A percentile compares a stretch with the other conserved stretches of the same genome.
Evolutionary conservation across 1,284 basidiomycete species (phyloP).

Genomic region (Sporisorium exsertum): DNA sequence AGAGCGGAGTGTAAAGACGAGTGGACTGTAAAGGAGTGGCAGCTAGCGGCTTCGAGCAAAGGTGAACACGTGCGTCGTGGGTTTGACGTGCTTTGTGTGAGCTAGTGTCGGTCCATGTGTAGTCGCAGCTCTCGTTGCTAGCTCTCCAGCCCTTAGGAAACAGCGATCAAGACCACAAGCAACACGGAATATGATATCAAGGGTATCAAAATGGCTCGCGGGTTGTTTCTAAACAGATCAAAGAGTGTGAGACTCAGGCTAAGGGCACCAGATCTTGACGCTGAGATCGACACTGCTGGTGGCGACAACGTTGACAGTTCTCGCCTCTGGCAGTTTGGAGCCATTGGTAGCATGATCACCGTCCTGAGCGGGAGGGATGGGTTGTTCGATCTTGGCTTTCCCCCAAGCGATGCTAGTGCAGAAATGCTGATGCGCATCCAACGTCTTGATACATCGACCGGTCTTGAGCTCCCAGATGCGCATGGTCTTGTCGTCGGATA

Average conservation of each 20-base stretch:
- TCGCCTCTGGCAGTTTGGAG: constrained; percentile 22
- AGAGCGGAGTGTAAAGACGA: too few relatives aligned
- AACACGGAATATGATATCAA: constrained; percentile 10
- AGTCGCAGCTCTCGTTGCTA: too few relatives aligned
- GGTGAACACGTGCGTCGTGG: too few relatives aligned
- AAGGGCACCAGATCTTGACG: constrained; percentile 66
- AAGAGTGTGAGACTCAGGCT: not conserved
- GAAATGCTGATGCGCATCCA: constrained; percentile 88
- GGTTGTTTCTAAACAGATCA: not conserved
- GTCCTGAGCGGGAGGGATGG: constrained; percentile 48
- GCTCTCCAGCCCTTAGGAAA: too few relatives aligned
- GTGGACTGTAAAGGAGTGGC: not conserved
- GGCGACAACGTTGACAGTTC: constrained; percentile 66
- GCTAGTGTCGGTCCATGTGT: too few relatives aligned
- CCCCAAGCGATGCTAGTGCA: constrained; percentile 72
- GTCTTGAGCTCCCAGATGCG: constrained; percentile 87
- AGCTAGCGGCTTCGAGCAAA: too few relatives aligned
- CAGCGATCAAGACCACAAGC: not conserved
- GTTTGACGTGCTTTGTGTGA: too few relatives aligned
- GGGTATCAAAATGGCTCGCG: constrained; percentile 17
- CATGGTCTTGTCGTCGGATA: constrained; percentile 90
- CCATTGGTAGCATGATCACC: constrained; percentile 22
- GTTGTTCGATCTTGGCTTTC: constrained; percentile 52
- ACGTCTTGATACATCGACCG: constrained; percentile 82
- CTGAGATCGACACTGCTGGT: constrained; percentile 63